A percentile compares a stretch with the other conserved stretches of the same genome.
Conservation (phyloP, 306 rosid species). For the Citrullus amarus region DNA sequence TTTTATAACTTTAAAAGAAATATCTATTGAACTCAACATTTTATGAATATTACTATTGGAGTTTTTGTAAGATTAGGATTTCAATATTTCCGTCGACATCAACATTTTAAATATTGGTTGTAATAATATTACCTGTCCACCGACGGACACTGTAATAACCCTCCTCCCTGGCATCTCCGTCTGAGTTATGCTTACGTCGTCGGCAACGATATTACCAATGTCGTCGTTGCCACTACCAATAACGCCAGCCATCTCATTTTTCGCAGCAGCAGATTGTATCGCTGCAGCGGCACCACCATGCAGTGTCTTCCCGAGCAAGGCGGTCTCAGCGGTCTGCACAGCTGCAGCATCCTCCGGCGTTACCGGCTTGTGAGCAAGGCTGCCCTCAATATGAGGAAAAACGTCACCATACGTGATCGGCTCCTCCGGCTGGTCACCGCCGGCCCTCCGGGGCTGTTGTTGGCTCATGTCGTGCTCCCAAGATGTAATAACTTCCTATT, state of each 20-base stretch:
- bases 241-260: conserved; percentile 27
- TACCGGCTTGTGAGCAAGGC: conserved; percentile 24
- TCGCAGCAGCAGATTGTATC: conserved; percentile 32
- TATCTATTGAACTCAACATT: no score
- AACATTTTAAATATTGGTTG: no score
- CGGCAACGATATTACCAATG: neutral
- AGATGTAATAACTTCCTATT: neutral
- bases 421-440: conserved; percentile 12
- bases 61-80: no score
- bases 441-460: conserved; percentile 23
- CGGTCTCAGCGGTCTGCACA: conserved; percentile 34
- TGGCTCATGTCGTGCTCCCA: conserved; percentile 27
- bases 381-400: conserved; percentile 24
- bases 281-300: conserved; percentile 33
- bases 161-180: conserved; percentile 19
- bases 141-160: conserved; percentile 20
- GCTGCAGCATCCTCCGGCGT: conserved; percentile 31
- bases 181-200: conserved; percentile 13
- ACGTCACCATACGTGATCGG: conserved; percentile 32
- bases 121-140: conserved; percentile 29
- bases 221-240: conserved; percentile 17
- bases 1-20: no score
- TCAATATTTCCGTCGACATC: no score
- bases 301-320: conserved; percentile 18
- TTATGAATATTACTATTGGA: no score